Evolutionary conservation across 208 protist genomes (phyloP), one percentile per base, ranked within the genome.

Genomic region (Leishmania mexicana): DNA sequence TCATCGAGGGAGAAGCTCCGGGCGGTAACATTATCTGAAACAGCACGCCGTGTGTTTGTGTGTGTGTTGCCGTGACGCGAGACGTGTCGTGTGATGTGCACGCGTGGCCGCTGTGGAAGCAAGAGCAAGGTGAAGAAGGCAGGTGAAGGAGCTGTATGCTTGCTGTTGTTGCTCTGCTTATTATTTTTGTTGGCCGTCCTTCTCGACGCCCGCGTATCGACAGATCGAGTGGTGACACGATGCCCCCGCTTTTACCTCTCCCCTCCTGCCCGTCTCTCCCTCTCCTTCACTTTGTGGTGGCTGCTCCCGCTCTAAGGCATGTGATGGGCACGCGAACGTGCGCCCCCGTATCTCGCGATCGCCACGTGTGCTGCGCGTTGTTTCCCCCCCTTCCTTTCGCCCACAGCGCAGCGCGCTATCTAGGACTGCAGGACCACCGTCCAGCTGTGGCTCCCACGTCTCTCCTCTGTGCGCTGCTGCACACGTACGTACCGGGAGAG

Each of bases 1-100:
- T 96, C 21, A 88, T 94, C 49, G 90, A 93, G 2, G 90, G 93
- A 7, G 89, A 95, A 81, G 90, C 91, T 17, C 93, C 93, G 2
- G 88, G 89, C 17, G 87, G 87, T 24, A 92, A 28, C 35, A 73
- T 89, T 11, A 47, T 87, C 42, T 93, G 79, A 80, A 10, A 24
- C 24, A 49, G 8, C 11, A 42, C 28, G 35, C 70, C 42, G 35
- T 24, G 38, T 57, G 17, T 28, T 57, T 40, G 38, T 72, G 40
- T 79, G 65, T 49, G 76, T 79, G 45, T 79, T 11, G 31, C 13
- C 15, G 40, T 31, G 68, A 53, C 42, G 45, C 17, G 24, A 47
- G 42, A 35, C 24, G 31, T 74, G 24, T 10, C 24, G 24, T 53
- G 70, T 28, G 28, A 28, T 51, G 28, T 31, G 45, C 47, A 51